Evolutionary conservation across 768 basidiomycete genomes (phyloP), one percentile per base, ranked within the genome.

Genomic region (Tubosaeta sp.): DNA sequence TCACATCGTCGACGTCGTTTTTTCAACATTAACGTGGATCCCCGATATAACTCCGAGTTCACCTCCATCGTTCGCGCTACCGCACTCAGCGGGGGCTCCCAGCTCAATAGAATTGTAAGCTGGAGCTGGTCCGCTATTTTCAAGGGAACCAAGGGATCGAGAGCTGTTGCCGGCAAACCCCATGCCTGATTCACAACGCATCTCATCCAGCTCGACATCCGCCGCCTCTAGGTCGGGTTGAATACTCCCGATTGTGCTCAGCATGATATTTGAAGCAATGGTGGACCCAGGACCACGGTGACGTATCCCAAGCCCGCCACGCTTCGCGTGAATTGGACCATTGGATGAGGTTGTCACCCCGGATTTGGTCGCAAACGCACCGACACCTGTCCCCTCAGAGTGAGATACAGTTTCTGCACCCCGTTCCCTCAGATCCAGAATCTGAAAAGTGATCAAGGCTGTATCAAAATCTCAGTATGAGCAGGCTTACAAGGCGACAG

Each of bases 371-470:
- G 82, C 81, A 52, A 84, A 85, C 2, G 80, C 82, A 12, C 80
- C 77, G 43, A 84, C 77, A 6, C 83, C 83, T 12, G 81, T 82
- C n/a, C 82, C 82, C 55, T 84, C 83, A 13, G 86, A 89, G 62
- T 87, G 83, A 2, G 81, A 77, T 18, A 83, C 84, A 8, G 87
- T 88, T 62, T 89, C 85, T 0, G 87, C 86, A 36, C 88, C 86
- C 51, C 87, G 83, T 63, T 90, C 85, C 24, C 86, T 86, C 54
- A 90, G 79, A 64, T 90, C 88, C 50, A 90, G 79, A 64, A 90
- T 90, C 85, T 87, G 51, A 27, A n/a, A 40, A 34, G 32, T n/a
- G 16, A 44, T 62, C 44, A 53, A 48, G 30, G 44, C 39, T 22
- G 32, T 53, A 12, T 22, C 47, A 29, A 29, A 24, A 31, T 46